Base-by-base conservation (phyloP, 495 filamentous ascomycete genomes). In the Parathielavia appendiculata region DNA sequence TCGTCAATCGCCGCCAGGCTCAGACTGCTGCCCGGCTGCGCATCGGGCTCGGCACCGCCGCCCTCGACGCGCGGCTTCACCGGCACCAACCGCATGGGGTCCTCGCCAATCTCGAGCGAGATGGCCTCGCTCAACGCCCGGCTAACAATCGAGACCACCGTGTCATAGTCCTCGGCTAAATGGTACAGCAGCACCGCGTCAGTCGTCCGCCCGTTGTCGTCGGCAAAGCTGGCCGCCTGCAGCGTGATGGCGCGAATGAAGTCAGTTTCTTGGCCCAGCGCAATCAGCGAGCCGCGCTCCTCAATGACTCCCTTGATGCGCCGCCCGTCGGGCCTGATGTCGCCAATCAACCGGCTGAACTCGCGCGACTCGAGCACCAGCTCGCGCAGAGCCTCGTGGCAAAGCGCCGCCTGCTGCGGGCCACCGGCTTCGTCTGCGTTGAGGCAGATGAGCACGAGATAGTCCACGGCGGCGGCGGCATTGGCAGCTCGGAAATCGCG, bases 131-230 rank as follows among this genome's bases (percentile, higher is more conserved):
- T 92, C 30, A 97, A 76, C n/a, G 91, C 85, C 32, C 90, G 85
- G 71, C 92, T 96, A 61, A 96, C 83, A 62, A 96, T 92, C 43
- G 81, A 74, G 55, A 97, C 83, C 41, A 97, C 95, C 56, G 82
- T 88, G 63, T 97, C 91, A 68, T 95, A 97, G 65, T 99, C 90
- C 64, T 89, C 89, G 0, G 92, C 92, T 38, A 99, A 81, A 70
- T 97, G 92, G 67, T 93, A 97, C 40, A 99, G 75, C 47, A 99
- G 79, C 6, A 97, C 92, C 1, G 95, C 91, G 71, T 99, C 93
- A 8, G 90, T 90, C 1, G 86, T 87, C 39, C 95, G 81, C 36
- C 95, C 92, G 70, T 90, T 95, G 65, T 97, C 95, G 60, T 97
- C 92, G 6, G 93, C 93, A 56, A 91, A 86, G 52, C 82, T 85